A percentile compares a stretch with the other conserved stretches of the same genome.
phyloP scores from a whole-genome alignment of 169 alveolate species.

The Cryptosporidium sp. region DNA sequence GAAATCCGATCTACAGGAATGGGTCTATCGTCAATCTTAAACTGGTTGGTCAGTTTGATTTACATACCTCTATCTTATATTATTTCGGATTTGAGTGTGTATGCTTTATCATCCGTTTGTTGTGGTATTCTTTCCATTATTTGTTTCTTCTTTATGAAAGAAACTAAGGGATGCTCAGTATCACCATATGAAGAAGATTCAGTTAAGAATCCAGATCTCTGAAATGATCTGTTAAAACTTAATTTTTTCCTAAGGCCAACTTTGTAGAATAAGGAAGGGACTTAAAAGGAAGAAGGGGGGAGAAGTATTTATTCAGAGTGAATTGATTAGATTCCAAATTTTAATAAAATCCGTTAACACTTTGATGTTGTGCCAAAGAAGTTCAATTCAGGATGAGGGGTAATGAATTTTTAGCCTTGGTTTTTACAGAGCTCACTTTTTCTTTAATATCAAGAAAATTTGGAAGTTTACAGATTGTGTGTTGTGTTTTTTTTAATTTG shows the following conservation, averaged over 20 bases:
- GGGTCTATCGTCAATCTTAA: conserved; percentile 44
- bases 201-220: not conserved
- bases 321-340: too few species aligned
- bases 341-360: not conserved
- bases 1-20: conserved; percentile 63
- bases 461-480: not conserved
- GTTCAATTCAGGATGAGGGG: not conserved
- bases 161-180: conserved; percentile 55
- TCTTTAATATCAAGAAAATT: too few species aligned
- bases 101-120: conserved; percentile 16
- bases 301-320: too few species aligned
- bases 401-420: not conserved
- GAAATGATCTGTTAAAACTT: too few species aligned
- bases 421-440: too few species aligned
- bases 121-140: conserved; percentile 24
- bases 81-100: conserved; percentile 56
- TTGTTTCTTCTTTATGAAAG: conserved; percentile 56
- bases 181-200: conserved; percentile 41
- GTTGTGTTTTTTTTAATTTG: too few species aligned
- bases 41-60: conserved; percentile 47
- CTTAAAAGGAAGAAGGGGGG: not conserved
- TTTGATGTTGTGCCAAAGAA: not conserved
- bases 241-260: not conserved
- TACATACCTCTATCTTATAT: conserved; percentile 52
- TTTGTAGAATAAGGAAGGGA: not conserved